Base-by-base conservation (phyloP, 768 basidiomycete species). In the Cystobasidium ongulense region DNA sequence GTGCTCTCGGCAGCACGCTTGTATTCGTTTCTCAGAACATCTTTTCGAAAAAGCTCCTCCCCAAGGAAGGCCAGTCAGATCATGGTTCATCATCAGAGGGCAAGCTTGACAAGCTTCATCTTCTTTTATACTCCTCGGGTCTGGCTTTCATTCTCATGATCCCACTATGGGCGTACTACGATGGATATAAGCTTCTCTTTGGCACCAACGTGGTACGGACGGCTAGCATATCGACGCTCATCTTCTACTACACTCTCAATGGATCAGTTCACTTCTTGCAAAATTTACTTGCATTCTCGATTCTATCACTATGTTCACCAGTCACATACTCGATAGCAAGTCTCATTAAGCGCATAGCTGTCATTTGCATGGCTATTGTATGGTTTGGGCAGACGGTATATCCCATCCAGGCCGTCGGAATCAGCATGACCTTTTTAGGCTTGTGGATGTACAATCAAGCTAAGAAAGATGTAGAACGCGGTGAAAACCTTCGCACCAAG, bases 271-370 rank as follows among this genome's bases (percentile, higher is more conserved):
- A 99, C 82, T 99, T 96, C 78, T 88, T 88, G 0, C 96, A 99
- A 82, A 98, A 93, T 84, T 89, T 98, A 79, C 90, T 98, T 78
- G 96, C 96, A 35, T 99, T 99, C 83, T 86, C 94, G 80, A 91
- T 99, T 79, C 87, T 99, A 61, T 88, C 95, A 1, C 91, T 90
- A 33, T 95, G 92, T 1, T 97, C 95, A 13, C 95, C 96, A 23
- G 96, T 99, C 77, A 98, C 96, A 0, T 99, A 99, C 82, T 95
- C 92, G 65, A 98, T 99, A 81, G 96, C 96, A 1, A 96, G 92
- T 1, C 87, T 99, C 79, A 87, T 97, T 83, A 99, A 99, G 82
- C 92, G 96, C 29, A 93, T 99, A 70, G 92, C 88, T 57, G 96
- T 99, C 78, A 99, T 99, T 79, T 94, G 92, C 83, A 90, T 97